Conservation (phyloP, 2,329 filamentous ascomycete genomes). For the Cryphonectria carpinicola region DNA sequence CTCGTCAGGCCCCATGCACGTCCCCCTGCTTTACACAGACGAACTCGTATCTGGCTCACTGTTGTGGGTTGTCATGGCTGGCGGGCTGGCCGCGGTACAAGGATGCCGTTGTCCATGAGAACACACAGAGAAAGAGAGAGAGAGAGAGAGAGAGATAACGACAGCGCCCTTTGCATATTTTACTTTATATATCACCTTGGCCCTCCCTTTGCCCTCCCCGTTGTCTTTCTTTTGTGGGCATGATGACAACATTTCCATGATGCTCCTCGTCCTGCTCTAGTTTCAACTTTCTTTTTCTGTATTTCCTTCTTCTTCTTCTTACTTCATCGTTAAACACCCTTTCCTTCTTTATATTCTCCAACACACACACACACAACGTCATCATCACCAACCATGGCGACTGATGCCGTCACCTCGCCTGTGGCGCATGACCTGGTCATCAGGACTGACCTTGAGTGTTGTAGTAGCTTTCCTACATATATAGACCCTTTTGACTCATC, state of each 20-base stretch:
- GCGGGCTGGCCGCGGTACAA: conserved; percentile 19
- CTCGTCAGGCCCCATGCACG: conserved; percentile 3
- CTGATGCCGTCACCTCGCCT: conserved; percentile 18
- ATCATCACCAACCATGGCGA: conserved; percentile 14
- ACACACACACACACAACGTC: neutral
- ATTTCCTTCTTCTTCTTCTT: neutral
- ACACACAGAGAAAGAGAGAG: neutral
- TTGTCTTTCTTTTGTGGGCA: neutral
- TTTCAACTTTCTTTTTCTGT: neutral
- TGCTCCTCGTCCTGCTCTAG: neutral
- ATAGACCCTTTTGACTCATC: conserved; percentile 38
- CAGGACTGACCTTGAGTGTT: conserved; percentile 37
- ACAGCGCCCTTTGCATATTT: conserved; percentile 3
- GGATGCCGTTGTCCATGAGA: conserved; percentile 13
- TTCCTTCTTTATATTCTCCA: neutral
- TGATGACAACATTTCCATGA: neutral
- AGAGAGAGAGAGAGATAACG: neutral
- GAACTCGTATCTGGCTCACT: neutral
- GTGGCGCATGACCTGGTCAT: conserved; percentile 34
- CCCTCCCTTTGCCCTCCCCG: neutral
- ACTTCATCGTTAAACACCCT: neutral
- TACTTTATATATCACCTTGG: conserved; percentile 21
- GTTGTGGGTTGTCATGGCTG: conserved; percentile 14
- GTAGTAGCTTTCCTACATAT: conserved; percentile 41
- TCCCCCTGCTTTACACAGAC: neutral